Conservation (phyloP, 495 filamentous ascomycete species). For the Letharia lupina region DNA sequence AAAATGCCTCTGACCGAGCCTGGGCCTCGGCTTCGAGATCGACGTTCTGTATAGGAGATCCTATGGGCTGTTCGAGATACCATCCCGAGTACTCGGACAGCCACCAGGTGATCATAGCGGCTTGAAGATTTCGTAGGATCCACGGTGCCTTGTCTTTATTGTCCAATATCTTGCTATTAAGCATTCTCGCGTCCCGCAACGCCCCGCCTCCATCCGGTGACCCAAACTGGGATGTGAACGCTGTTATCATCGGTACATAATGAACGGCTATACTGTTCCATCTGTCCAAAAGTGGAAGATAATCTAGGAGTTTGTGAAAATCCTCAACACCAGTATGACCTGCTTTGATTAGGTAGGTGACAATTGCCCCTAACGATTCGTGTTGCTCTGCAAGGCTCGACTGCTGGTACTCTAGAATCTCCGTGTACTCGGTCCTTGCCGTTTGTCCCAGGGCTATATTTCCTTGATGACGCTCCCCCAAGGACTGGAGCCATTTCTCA, state of each 20-base stretch:
- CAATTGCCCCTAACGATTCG: constrained; percentile 69
- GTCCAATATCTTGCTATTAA: constrained; percentile 59
- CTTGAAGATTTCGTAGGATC: constrained; percentile 63
- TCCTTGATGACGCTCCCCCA: constrained; percentile 64
- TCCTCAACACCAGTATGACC: constrained; percentile 60
- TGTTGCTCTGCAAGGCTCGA: constrained; percentile 73
- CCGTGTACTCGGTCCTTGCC: constrained; percentile 49
- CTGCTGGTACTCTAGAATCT: constrained; percentile 66
- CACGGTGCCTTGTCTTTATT: constrained; percentile 57
- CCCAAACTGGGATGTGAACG: constrained; percentile 65
- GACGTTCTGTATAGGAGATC: constrained; percentile 44
- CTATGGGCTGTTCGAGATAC: constrained; percentile 61
- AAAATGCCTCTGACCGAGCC: constrained; percentile 59
- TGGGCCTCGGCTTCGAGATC: constrained; percentile 58
- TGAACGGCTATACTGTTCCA: constrained; percentile 67
- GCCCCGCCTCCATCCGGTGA: constrained; percentile 55
- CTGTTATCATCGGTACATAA: constrained; percentile 65
- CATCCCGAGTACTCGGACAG: constrained; percentile 85
- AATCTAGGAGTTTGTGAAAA: constrained; percentile 57
- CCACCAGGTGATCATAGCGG: constrained; percentile 72
- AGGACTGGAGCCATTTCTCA: constrained; percentile 58
- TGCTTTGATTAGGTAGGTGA: constrained; percentile 68
- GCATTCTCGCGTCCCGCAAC: constrained; percentile 54
- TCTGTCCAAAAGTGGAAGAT: constrained; percentile 58
- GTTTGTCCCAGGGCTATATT: constrained; percentile 57